Evolutionary conservation across 208 protist genomes (phyloP).

Genomic region (Sergeia podlipaevii): DNA sequence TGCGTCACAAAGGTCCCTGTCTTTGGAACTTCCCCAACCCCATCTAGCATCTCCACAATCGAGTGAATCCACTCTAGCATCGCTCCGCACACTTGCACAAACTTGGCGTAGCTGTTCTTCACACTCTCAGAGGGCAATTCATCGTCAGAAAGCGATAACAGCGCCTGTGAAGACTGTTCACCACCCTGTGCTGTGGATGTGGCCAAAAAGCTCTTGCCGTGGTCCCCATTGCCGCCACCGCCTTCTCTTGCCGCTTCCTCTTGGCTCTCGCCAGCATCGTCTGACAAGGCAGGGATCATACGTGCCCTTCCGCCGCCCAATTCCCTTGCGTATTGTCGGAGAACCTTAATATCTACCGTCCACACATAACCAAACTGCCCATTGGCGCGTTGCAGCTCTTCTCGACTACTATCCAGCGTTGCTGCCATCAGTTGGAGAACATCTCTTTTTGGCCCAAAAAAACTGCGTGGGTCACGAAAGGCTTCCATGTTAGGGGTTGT

Average conservation of each 20-base stretch:
- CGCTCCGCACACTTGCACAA: constrained; percentile 52
- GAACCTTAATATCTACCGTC: constrained; percentile 31
- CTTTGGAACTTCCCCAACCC: constrained; percentile 50
- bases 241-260: constrained; percentile 16
- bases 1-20: constrained; percentile 34
- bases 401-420: constrained; percentile 22
- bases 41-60: constrained; percentile 33
- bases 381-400: constrained; percentile 31
- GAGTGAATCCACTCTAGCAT: constrained; percentile 44
- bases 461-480: constrained; percentile 21
- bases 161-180: neutral
- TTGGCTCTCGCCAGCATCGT: constrained; percentile 17
- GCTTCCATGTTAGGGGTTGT: too few species aligned
- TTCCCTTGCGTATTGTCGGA: constrained; percentile 26
- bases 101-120: constrained; percentile 41
- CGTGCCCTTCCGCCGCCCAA: neutral
- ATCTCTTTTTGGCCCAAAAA: constrained; percentile 24
- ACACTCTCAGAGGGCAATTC: constrained; percentile 24
- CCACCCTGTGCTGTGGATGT: neutral
- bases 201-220: neutral
- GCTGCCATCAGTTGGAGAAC: constrained; percentile 19
- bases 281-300: neutral
- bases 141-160: constrained; percentile 21
- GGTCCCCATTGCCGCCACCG: neutral
- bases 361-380: constrained; percentile 34